Base-by-base conservation (phyloP, 129 eudicot species). In the Pseudognaphalium luteoalbum region DNA sequence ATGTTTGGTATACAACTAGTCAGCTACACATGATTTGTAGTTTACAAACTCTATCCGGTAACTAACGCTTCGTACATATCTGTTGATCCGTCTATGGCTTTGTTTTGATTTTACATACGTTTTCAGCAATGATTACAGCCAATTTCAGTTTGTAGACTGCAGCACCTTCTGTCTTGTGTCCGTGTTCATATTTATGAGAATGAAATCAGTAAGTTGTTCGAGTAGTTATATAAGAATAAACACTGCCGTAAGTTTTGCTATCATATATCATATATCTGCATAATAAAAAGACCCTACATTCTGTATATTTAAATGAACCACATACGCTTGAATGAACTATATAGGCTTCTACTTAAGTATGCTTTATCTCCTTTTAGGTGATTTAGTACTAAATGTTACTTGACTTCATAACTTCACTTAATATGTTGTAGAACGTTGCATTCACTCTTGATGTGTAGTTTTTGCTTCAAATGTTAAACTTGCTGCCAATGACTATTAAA, bases 401-500 rank as follows among this genome's bases (percentile, higher is more conserved):
- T n/a, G 60, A 6, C 22, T 6, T 54, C 9, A 9, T 17, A 54
- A 17, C 59, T 52, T 19, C 22, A 19, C 21, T 5, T 54, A 54
- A 17, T 22, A 5, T 54, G 20, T 17, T 52, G 22, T 19, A n/a
- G 12, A 15, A 10, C 1, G 54, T 3, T 60, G 65, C 17, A 1
- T 63, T 2, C 14, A 11, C 41, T 63, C n/a, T 63, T 30, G 17
- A 59, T 57, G 22, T 28, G 28, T 39, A 3, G 52, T 37, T 57
- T 6, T 20, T 72, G 34, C 32, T 72, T 54, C 7, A 1, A 20
- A 20, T 35, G 34, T 58, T 59, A 35, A 3, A 19, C 41, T 74
- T 47, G 62, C 20, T n/a, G 44, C 39, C 57, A 62, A 67, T 72
- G 66, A 79, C 51, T 57, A 66, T 63, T 25, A 28, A 37, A 78